Evolutionary conservation across 768 basidiomycete genomes (phyloP).

Genomic region (Tubosaeta sp.): DNA sequence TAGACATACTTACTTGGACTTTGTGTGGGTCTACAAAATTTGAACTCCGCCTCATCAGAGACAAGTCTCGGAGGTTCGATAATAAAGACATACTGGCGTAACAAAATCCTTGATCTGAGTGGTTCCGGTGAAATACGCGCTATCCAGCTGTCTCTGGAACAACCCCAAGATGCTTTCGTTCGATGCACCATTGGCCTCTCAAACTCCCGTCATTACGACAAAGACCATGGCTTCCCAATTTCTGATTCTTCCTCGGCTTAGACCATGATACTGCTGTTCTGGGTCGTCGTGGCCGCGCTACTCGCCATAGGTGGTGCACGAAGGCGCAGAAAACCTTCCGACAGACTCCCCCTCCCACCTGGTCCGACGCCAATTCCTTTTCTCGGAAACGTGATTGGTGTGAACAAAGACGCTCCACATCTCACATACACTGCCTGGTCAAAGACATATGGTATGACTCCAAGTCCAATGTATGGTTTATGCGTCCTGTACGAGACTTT

Average conservation of each 20-base stretch:
- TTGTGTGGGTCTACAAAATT: not conserved
- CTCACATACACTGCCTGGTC: slow-evolving; percentile 17
- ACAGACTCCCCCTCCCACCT: slow-evolving; percentile 12
- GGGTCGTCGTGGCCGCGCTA: slow-evolving; percentile 2
- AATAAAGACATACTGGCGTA: too few relatives aligned
- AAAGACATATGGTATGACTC: slow-evolving; percentile 14
- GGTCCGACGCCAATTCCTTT: slow-evolving; percentile 13
- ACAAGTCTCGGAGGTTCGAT: too few relatives aligned
- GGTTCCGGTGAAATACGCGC: too few relatives aligned
- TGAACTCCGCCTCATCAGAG: too few relatives aligned
- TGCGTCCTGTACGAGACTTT: not conserved
- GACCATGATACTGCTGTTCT: slow-evolving; percentile 1
- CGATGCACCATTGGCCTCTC: too few relatives aligned
- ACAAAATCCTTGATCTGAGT: too few relatives aligned
- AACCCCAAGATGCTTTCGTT: too few relatives aligned
- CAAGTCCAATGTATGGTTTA: not conserved
- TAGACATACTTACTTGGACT: not conserved
- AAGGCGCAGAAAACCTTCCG: not conserved
- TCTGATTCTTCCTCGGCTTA: not conserved
- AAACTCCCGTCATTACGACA: not conserved
- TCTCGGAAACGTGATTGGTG: slow-evolving; percentile 10
- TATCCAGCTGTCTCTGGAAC: too few relatives aligned
- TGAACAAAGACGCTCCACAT: slow-evolving; percentile 5
- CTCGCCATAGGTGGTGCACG: slow-evolving; percentile 1
- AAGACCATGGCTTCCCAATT: not conserved